A percentile compares a stretch with the other conserved stretches of the same genome.
phyloP scores from a whole-genome alignment of 139 green algal species.

The Auxenochlorella pyrenoidosa region DNA sequence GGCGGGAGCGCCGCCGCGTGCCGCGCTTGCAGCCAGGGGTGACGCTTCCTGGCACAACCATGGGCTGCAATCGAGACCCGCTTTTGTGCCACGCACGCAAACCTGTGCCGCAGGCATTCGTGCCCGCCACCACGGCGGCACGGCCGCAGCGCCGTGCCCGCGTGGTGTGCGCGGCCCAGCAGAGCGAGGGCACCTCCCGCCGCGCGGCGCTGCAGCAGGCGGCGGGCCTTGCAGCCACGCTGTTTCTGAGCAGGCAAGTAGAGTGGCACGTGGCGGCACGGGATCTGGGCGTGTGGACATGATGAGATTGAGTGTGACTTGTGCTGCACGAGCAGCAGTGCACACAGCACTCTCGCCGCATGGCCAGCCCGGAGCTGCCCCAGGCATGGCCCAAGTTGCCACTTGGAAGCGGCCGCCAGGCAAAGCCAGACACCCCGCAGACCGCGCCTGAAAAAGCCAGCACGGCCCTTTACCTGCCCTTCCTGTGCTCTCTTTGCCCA shows the following conservation, averaged over 20 bases:
- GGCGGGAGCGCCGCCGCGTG: not conserved
- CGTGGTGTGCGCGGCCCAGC: not conserved
- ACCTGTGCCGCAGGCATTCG: conserved; percentile 1
- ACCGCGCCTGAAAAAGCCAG: no score
- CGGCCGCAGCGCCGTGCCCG: not conserved
- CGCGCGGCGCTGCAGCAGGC: conserved; percentile 15
- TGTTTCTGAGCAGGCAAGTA: conserved; percentile 2
- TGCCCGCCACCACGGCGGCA: not conserved
- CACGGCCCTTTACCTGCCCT: no score
- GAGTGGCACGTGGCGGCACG: not conserved
- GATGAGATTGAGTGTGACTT: no score
- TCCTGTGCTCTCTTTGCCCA: no score
- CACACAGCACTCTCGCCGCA: no score
- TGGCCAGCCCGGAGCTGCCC: no score
- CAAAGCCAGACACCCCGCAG: no score
- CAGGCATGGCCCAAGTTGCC: no score
- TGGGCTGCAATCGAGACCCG: not conserved
- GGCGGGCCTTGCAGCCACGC: not conserved
- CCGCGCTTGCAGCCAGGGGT: not conserved
- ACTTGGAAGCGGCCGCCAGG: no score
- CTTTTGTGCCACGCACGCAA: not conserved
- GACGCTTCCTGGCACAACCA: not conserved
- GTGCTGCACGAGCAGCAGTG: no score
- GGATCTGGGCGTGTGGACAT: no score
- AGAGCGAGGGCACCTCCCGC: conserved; percentile 1